These are phyloP conservation scores for Camellia oleifera DNA, from an alignment of 179 eudicot genomes.

Conservation along the genomic window DNA sequence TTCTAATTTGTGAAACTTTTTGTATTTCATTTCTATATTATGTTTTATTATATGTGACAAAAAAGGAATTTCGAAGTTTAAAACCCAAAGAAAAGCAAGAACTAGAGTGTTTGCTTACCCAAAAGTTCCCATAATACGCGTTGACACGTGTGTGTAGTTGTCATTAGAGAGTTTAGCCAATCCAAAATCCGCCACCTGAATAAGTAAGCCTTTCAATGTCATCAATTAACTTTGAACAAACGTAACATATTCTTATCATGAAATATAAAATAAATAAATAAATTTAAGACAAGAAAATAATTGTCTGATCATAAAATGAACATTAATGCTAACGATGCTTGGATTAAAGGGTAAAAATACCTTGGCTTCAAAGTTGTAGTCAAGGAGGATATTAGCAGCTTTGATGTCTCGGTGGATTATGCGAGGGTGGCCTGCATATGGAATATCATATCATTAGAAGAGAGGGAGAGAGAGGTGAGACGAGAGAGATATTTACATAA, in stretches of 20 bases:
- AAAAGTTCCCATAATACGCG: slow-evolving; percentile 69
- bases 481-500: background rate
- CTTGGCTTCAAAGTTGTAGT: slow-evolving; percentile 35
- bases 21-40: too few species aligned
- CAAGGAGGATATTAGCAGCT: slow-evolving; percentile 42
- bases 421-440: slow-evolving; percentile 35
- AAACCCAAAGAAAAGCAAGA: background rate
- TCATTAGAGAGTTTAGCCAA: slow-evolving; percentile 53
- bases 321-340: background rate
- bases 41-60: too few species aligned
- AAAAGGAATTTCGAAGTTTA: too few species aligned
- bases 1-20: too few species aligned
- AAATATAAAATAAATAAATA: too few species aligned
- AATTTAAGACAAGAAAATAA: too few species aligned
- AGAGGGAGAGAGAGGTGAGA: background rate
- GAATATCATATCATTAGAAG: background rate
- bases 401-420: slow-evolving; percentile 44
- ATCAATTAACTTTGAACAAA: too few species aligned
- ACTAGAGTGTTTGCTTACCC: slow-evolving; percentile 38
- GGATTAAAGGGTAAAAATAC: slow-evolving; percentile 10
- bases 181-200: slow-evolving; percentile 64
- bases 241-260: too few species aligned
- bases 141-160: slow-evolving; percentile 52
- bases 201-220: background rate
- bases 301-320: too few species aligned